Evolutionary conservation across 495 filamentous ascomycete species (phyloP).

Genomic region (Zalerion maritima): DNA sequence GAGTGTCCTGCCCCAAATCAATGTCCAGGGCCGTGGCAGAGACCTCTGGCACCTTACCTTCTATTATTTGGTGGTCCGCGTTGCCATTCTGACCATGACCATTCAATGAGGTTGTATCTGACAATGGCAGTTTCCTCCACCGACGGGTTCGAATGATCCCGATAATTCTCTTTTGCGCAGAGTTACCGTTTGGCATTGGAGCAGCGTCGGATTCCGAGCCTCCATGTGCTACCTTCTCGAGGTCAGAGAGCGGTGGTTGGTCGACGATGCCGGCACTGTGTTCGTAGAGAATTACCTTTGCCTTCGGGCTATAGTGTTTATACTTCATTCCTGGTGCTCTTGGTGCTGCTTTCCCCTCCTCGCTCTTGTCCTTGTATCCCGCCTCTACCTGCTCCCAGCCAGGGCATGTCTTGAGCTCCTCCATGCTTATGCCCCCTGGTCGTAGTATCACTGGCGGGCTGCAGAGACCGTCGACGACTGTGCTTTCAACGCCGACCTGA

Average conservation of each 20-base stretch:
- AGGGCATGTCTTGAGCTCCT: constrained; percentile 52
- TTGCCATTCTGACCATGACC: no score
- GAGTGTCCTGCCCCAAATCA: constrained; percentile 49
- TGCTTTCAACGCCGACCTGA: constrained; percentile 84
- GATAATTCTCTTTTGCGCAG: constrained; percentile 8
- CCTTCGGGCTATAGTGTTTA: constrained; percentile 88
- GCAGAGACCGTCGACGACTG: constrained; percentile 83
- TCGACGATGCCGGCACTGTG: no score
- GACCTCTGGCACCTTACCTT: no score
- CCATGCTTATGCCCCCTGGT: constrained; percentile 83
- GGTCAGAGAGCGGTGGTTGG: no score
- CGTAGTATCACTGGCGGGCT: constrained; percentile 67
- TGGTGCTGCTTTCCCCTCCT: constrained; percentile 42
- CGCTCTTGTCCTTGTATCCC: constrained; percentile 57
- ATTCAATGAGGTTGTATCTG: no score
- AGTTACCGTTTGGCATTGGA: no score
- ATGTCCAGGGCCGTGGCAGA: constrained; percentile 47
- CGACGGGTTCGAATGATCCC: constrained; percentile 30
- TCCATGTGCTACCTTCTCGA: no score
- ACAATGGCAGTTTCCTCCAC: constrained; percentile 24
- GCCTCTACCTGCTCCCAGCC: constrained; percentile 70
- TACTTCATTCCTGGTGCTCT: constrained; percentile 98
- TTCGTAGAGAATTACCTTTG: constrained; percentile 74
- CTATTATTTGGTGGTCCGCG: no score
- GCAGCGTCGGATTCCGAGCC: no score